These are phyloP conservation scores for Aspergillus caelatus DNA, from an alignment of 2,329 filamentous ascomycete species.

Conservation along the genomic window DNA sequence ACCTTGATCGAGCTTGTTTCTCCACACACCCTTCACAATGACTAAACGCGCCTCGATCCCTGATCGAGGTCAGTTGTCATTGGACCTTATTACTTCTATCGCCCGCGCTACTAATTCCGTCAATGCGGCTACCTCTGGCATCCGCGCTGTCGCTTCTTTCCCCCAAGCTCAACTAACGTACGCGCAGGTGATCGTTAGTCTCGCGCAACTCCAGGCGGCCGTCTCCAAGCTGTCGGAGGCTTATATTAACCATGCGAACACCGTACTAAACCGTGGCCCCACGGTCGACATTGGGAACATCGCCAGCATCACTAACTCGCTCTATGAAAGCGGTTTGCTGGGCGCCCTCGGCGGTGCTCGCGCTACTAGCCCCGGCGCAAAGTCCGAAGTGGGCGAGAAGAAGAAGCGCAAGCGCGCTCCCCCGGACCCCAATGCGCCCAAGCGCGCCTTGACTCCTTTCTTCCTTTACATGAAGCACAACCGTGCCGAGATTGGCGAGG, in stretches of 20 bases:
- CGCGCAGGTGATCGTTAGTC: slow-evolving; percentile 71
- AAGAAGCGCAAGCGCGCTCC: slow-evolving; percentile 88
- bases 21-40: neutral
- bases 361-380: slow-evolving; percentile 39
- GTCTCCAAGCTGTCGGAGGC: slow-evolving; percentile 79
- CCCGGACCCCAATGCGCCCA: slow-evolving; percentile 90
- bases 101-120: slow-evolving; percentile 11
- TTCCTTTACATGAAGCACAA: slow-evolving; percentile 93
- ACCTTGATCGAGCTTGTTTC: neutral
- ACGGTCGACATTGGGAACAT: slow-evolving; percentile 56
- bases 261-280: slow-evolving; percentile 69
- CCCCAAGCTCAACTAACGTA: slow-evolving; percentile 29
- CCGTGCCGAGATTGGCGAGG: slow-evolving; percentile 76
- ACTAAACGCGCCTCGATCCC: slow-evolving; percentile 2
- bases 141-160: slow-evolving; percentile 2
- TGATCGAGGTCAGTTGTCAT: slow-evolving; percentile 7
- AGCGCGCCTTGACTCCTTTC: slow-evolving; percentile 90
- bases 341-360: slow-evolving; percentile 26
- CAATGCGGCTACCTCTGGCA: slow-evolving; percentile 12
- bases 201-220: slow-evolving; percentile 76
- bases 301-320: slow-evolving; percentile 43
- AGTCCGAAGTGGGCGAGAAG: slow-evolving; percentile 64
- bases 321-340: slow-evolving; percentile 50
- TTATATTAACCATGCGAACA: slow-evolving; percentile 86
- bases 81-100: slow-evolving; percentile 16